Percentiles rank a stretch among this genome's conserved stretches.
phyloP scores from a whole-genome alignment of 2,329 filamentous ascomycete species.

The Cladophialophora bantiana region DNA sequence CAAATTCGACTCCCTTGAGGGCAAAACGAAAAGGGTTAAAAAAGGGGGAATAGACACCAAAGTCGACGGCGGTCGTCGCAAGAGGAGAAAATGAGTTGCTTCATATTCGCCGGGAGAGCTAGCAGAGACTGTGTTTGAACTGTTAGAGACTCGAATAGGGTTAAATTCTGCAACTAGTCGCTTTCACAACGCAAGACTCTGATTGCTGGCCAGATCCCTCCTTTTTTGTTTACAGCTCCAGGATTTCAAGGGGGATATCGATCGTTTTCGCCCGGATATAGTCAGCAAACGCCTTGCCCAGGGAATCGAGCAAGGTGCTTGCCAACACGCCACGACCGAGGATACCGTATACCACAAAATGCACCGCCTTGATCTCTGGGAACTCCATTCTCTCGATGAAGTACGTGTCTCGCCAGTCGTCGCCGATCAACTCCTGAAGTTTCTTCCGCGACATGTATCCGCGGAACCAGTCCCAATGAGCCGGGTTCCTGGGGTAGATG shows the following conservation, averaged over 20 bases:
- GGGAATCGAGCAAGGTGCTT: constrained; percentile 55
- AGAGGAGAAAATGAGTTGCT: background rate
- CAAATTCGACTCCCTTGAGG: no score
- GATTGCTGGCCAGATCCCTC: background rate
- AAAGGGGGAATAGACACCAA: background rate
- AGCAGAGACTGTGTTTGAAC: no score
- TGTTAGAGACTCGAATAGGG: no score
- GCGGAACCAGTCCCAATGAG: constrained; percentile 48
- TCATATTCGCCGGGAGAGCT: no score
- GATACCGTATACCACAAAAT: constrained; percentile 59
- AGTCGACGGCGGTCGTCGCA: background rate
- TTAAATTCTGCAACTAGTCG: background rate
- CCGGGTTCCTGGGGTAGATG: constrained; percentile 44
- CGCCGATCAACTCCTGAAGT: constrained; percentile 51
- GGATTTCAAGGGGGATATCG: constrained; percentile 45
- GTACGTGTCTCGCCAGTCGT: constrained; percentile 54
- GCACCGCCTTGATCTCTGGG: constrained; percentile 53
- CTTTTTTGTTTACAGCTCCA: constrained; percentile 13
- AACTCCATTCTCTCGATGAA: constrained; percentile 58
- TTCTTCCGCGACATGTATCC: constrained; percentile 50
- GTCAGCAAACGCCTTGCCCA: constrained; percentile 63
- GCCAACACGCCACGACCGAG: constrained; percentile 58
- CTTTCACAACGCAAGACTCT: background rate
- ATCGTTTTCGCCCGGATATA: constrained; percentile 56
- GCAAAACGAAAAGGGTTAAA: no score